Base-by-base conservation (phyloP, 129 eudicot genomes). In the Flaveria brownii region DNA sequence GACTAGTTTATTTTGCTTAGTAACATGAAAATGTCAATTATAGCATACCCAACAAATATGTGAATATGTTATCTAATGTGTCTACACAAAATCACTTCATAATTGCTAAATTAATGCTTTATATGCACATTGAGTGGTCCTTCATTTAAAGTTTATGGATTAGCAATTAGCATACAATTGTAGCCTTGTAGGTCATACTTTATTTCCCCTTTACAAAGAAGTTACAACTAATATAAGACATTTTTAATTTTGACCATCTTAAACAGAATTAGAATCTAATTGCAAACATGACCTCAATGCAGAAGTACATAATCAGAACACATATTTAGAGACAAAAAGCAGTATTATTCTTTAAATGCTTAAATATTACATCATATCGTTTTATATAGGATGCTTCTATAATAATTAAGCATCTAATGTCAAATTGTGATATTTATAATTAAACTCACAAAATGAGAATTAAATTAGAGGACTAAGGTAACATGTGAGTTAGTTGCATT, bases 71-170 rank as follows among this genome's bases (percentile, higher is more conserved):
- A 73, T 54, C 68, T 39, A 41, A 56, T 28, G 77, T 57, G 69
- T 42, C 41, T 43, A 16, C 70, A 59, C 59, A 73, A 73, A 42
- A 7, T 43, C 12, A 66, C 7, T 72, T 55, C 36, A 51, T 23
- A 36, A 54, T 36, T 73, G 78, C 78, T 73, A 73, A 73, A 73
- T 12, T 25, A 41, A 73, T 17, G 78, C 70, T 73, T 57, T 23
- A 59, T 59, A 73, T 73, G 59, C 78, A 59, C 70, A 73, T 73
- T 73, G 14, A 16, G 78, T 59, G 78, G 57, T 59, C 78, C 69
- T 73, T 42, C 56, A 73, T 20, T 66, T 42, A 42, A 59, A 57
- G 57, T 59, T 59, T 13, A 73, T 73, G 68, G 41, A 20, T 56
- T 57, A 57, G 22, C 13, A 13, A 20, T 56, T 57, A 57, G 22